These are phyloP conservation scores for Kondoa malvinella DNA, from an alignment of 768 basidiomycete species.

Conservation along the genomic window DNA sequence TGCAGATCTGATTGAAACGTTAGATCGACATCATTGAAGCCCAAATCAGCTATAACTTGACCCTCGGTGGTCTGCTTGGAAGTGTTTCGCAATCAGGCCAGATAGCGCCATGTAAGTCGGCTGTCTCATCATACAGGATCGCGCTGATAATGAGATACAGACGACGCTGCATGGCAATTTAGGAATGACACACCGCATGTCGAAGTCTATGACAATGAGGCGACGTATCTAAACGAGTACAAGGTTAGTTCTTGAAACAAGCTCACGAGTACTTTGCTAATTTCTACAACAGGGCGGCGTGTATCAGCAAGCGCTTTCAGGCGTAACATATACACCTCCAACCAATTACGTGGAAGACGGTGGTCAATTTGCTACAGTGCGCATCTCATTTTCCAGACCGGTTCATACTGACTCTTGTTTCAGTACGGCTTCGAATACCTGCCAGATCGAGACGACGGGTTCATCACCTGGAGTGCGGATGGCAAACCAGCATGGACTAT, in stretches of 20 bases:
- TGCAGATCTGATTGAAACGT: neutral
- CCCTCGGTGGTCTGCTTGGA: conserved; percentile 31
- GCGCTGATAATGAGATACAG: neutral
- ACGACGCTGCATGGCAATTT: conserved; percentile 40
- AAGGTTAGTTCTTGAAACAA: neutral
- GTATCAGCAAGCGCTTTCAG: conserved; percentile 61
- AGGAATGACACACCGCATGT: conserved; percentile 41
- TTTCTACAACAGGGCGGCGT: conserved; percentile 38
- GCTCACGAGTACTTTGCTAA: neutral
- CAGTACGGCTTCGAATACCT: conserved; percentile 55
- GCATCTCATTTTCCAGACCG: neutral
- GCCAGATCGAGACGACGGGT: conserved; percentile 47
- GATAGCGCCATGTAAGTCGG: conserved; percentile 55
- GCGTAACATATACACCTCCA: conserved; percentile 42
- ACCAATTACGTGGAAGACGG: conserved; percentile 42
- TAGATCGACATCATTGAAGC: conserved; percentile 45
- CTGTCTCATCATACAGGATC: neutral
- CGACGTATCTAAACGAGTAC: conserved; percentile 17
- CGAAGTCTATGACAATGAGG: conserved; percentile 38
- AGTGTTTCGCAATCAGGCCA: conserved; percentile 68
- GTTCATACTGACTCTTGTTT: neutral
- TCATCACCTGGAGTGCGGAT: conserved; percentile 64
- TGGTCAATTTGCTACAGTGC: conserved; percentile 36
- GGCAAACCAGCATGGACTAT: conserved; percentile 55
- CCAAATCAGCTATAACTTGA: conserved; percentile 31